Percentiles rank a stretch among this genome's conserved stretches.
Evolutionary conservation across 1,284 basidiomycete genomes (phyloP).

Genomic region (Irpex sp.): DNA sequence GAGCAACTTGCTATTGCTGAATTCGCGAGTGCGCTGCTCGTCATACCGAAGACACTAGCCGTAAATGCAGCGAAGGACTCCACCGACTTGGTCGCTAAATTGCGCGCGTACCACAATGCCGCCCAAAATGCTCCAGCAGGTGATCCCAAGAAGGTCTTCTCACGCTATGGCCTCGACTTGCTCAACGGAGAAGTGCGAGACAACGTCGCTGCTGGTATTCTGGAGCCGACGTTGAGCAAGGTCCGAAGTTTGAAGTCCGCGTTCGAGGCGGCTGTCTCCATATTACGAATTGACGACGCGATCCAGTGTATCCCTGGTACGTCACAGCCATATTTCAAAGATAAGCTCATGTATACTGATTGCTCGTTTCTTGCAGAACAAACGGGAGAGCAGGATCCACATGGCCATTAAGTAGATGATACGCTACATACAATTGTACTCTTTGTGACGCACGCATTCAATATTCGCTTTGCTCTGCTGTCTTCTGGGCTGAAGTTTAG

Average conservation of each 20-base stretch:
- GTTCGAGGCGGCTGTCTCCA: slow-evolving; percentile 93
- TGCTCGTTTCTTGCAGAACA: slow-evolving; percentile 46
- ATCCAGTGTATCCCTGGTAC: slow-evolving; percentile 82
- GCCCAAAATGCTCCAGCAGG: slow-evolving; percentile 89
- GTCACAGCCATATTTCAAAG: slow-evolving; percentile 20
- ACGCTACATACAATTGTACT: slow-evolving; percentile 3
- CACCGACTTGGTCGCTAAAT: slow-evolving; percentile 95
- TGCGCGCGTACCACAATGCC: slow-evolving; percentile 96
- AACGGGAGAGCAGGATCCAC: slow-evolving; percentile 52
- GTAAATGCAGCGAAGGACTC: slow-evolving; percentile 99
- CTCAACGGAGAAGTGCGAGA: slow-evolving; percentile 94
- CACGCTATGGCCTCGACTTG: slow-evolving; percentile 95
- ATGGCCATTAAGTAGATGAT: slow-evolving; percentile 24
- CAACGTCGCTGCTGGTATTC: slow-evolving; percentile 89
- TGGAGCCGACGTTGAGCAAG: slow-evolving; percentile 98
- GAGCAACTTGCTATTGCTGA: slow-evolving; percentile 99
- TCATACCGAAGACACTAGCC: slow-evolving; percentile 96
- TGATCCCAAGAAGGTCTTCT: slow-evolving; percentile 93
- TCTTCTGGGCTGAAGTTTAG: no score
- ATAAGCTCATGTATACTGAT: slow-evolving; percentile 15
- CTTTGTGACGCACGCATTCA: slow-evolving; percentile 1
- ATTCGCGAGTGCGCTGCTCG: slow-evolving; percentile 89
- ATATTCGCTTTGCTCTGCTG: not conserved
- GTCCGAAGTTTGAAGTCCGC: slow-evolving; percentile 96
- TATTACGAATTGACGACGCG: slow-evolving; percentile 95